Base-by-base conservation (phyloP, 495 filamentous ascomycete genomes). In the Talaromyces stipitatus region DNA sequence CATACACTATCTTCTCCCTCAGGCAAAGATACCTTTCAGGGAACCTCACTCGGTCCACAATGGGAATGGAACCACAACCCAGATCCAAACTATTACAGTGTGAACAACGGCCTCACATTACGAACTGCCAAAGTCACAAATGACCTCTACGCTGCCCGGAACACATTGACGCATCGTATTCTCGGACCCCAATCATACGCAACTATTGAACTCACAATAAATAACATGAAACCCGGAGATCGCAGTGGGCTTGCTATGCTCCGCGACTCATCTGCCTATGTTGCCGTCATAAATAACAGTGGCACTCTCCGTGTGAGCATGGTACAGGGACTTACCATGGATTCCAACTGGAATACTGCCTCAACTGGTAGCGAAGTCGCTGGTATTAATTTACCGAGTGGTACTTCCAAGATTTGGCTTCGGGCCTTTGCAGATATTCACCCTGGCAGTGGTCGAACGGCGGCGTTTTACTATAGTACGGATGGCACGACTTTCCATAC, bases 51-150 rank as follows among this genome's bases (percentile, higher is more conserved):
- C 3, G 60, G 68, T 5, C 63, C 69, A 0, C 64, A 72, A 27
- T 84, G 80, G 80, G 81, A 85, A 60, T 85, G 82, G 82, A 85
- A 85, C 61, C 81, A 84, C 43, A 82, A 83, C 55, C 82, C 82
- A 0, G 78, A 84, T 33, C 64, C 57, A 18, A 54, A 51, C 27
- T 64, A 64, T 50, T 74, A 56, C 55, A 56, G 43, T 9, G 30
- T 69, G 8, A 52, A 55, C 27, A 65, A 65, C 28, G 72, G 69
- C 0, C 52, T 85, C 6, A 69, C 65, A 3, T 64, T 85, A n/a
- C 57, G 59, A 16, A 78, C 80, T 1, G 78, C 75, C 9, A 74
- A 73, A 1, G 70, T 83, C 2, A 84, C 81, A 7, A 65, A 64
- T 36, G 78, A 82, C 53, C 54, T 84, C 16, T 83, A 75, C 59